Base-by-base conservation (phyloP, 2,329 filamentous ascomycete species). In the Sordariomycetes sp. region DNA sequence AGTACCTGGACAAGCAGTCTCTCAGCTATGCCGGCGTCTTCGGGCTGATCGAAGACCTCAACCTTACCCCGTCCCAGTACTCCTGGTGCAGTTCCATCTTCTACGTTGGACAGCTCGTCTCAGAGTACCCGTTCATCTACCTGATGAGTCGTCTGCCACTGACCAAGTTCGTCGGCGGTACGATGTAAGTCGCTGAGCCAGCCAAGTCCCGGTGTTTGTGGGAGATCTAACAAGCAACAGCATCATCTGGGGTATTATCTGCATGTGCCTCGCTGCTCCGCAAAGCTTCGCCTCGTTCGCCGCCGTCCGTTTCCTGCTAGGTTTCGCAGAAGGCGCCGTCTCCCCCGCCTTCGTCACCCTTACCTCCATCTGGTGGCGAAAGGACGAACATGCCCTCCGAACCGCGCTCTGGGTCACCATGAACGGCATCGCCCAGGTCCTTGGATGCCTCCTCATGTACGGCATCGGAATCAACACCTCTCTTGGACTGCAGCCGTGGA, bases 71-170 rank as follows among this genome's bases (percentile, higher is more conserved):
- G 29, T 46, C 45, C 4, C 56, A 72, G 34, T 72, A 68, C 41
- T 68, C 64, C 2, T 71, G 68, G 68, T 59, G 52, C 20, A 59
- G 50, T 8, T 60, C 56, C 7, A 59, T 66, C 39, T 66, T 66
- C 47, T 66, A 63, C 43, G 42, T 68, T 36, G 55, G 59, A 6
- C 62, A 67, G 40, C 50, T 66, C 8, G 57, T 66, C 3, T 57
- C 65, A 1, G 66, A 69, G 39, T 68, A 61, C 36, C 66, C 66
- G 2, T 66, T 64, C 37, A 66, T 67, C 32, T 70, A 69, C 41
- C 48, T 71, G 9, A 71, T 72, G 66, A 63, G 57, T 21, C 53
- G 59, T 5, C 51, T 72, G 4, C 64, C 57, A 8, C 44, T 72
- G n/a, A 61, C 64, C 23, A 66, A 64, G 36, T 68, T 69, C 37